Evolutionary conservation across 345 rosid species (phyloP), one percentile per base, ranked within the genome.

Genomic region (Ceriops zippeliana): DNA sequence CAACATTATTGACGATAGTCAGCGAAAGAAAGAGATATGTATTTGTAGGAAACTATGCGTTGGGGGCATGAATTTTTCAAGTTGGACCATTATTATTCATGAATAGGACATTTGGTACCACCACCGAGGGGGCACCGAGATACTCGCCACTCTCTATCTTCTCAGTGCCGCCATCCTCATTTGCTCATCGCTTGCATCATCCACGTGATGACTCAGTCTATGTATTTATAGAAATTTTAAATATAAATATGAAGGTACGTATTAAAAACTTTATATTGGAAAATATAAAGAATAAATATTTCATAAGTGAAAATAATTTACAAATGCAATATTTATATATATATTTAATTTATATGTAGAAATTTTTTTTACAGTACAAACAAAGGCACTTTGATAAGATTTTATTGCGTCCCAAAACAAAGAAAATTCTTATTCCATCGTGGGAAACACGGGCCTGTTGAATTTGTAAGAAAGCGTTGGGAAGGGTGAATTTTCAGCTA

Each of bases 61-160:
- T 9, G 22, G 52, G 62, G 52, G 62, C 22, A 5, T 51, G 32
- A 61, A 4, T n/a, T 11, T 49, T 60, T 17, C 38, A n/a, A 3
- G 22, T 5, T 56, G 22, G 20, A 8, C 31, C 38, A 24, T 56
- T 22, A 22, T 67, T 7, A 21, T n/a, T 22, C 22, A 65, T 32
- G 70, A 47, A 46, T 62, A 42, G 58, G 31, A 11, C 15, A 38
- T 37, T 56, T 67, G 80, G 77, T 62, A 68, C 81, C 77, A 52
- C 81, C 81, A 73, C 42, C 51, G 0, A 70, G 81, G 85, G 49
- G 81, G 69, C 85, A 73, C 31, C 65, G 20, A 57, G 66, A 73
- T 70, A 70, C 58, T 62, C 54, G 17, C 67, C 64, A 30, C 49
- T 22, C 0, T 22, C 24, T 17, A 38, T 13, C 19, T 22, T 22